phyloP scores from a whole-genome alignment of 176 grass and related monocot genomes.

The Pontederia paniculata region DNA sequence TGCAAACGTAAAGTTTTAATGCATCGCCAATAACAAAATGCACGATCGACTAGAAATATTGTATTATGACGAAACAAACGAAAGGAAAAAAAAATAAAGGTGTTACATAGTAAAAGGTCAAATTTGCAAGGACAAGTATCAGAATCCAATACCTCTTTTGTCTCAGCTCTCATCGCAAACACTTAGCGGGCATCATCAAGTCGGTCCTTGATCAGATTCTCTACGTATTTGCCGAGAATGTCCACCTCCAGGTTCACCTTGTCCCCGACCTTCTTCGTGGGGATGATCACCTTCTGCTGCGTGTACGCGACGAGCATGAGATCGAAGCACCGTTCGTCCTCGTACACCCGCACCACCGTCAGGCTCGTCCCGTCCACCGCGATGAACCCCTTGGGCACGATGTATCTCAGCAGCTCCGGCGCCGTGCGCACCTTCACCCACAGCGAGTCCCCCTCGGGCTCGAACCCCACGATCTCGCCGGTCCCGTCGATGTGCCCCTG shows the following conservation, averaged over 20 bases:
- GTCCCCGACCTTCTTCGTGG: conserved; percentile 60
- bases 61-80: no score
- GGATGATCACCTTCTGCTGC: conserved; percentile 81
- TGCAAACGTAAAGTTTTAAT: no score
- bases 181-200: not conserved
- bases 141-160: not conserved
- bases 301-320: conserved; percentile 97
- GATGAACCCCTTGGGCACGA: conserved; percentile 93
- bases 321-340: conserved; percentile 59
- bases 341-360: conserved; percentile 61
- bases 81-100: no score
- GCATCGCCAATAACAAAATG: no score
- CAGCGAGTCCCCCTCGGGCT: conserved; percentile 66
- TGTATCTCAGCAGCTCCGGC: conserved; percentile 53
- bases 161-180: not conserved
- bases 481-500: conserved; percentile 91
- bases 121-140: conserved; percentile 17
- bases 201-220: conserved; percentile 44
- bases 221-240: conserved; percentile 80
- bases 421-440: conserved; percentile 64
- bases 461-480: conserved; percentile 55
- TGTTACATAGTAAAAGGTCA: conserved; percentile 6
- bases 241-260: conserved; percentile 97
- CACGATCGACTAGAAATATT: no score
- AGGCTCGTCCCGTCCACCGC: conserved; percentile 81